Conservation (phyloP, 2,329 filamentous ascomycete genomes). For the Colletotrichum brevisporum region DNA sequence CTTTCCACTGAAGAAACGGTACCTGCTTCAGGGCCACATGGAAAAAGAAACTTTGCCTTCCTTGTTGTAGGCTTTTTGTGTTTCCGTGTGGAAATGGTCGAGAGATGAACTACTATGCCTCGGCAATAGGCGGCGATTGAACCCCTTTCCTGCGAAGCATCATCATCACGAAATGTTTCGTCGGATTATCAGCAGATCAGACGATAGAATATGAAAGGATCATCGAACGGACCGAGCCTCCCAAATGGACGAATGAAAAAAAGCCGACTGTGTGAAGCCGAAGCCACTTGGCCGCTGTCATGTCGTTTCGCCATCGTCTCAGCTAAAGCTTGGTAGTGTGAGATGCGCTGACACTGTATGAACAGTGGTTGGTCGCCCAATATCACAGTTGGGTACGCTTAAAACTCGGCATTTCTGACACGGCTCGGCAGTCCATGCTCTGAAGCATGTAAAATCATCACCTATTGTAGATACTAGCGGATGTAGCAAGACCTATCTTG, state of each 20-base stretch:
- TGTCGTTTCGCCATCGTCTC: conserved; percentile 23
- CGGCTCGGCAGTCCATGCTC: no score
- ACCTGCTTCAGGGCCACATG: background rate
- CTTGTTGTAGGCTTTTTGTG: background rate
- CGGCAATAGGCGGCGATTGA: background rate
- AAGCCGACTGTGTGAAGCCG: no score
- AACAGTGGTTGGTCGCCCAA: no score
- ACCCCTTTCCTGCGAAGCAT: background rate
- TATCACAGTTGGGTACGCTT: background rate
- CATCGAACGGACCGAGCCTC: conserved; percentile 11
- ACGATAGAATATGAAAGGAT: background rate
- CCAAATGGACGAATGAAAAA: background rate
- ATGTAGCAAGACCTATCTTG: no score
- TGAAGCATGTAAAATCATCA: no score
- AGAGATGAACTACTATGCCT: background rate
- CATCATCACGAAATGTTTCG: background rate
- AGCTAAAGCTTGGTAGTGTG: conserved; percentile 17
- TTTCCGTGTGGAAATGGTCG: background rate
- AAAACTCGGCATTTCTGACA: background rate
- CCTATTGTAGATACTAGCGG: no score
- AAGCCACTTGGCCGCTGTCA: no score
- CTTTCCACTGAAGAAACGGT: background rate
- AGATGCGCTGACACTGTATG: no score
- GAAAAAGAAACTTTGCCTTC: background rate
- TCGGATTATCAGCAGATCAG: conserved; percentile 3